A percentile compares a stretch with the other conserved stretches of the same genome.
Evolutionary conservation across 2,329 filamentous ascomycete genomes (phyloP).

Genomic region (Pseudopyricularia cyperi): DNA sequence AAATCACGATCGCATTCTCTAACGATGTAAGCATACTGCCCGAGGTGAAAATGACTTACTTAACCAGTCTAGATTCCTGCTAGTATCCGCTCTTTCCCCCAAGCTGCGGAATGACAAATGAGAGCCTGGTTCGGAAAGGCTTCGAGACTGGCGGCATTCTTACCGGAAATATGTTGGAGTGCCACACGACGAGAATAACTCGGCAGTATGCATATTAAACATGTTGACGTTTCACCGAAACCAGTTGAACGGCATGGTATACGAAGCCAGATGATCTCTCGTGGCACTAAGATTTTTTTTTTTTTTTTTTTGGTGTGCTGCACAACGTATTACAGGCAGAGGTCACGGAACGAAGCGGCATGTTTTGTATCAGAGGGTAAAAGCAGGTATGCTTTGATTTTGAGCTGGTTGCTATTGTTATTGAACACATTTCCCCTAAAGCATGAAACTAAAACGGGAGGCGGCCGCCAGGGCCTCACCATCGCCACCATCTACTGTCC

Average conservation of each 20-base stretch:
- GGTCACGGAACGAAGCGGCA: no score
- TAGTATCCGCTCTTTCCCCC: neutral
- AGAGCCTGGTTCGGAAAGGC: neutral
- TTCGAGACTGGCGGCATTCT: neutral
- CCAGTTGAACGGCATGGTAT: neutral
- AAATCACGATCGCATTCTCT: no score
- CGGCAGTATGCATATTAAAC: neutral
- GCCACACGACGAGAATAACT: neutral
- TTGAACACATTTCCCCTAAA: neutral
- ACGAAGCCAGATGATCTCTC: neutral
- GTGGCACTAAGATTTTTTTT: neutral
- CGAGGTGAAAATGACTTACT: no score
- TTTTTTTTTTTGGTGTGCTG: neutral
- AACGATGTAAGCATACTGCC: no score
- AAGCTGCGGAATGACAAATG: neutral
- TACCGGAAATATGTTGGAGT: neutral
- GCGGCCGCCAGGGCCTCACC: constrained; percentile 17
- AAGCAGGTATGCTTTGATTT: no score
- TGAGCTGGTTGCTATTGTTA: no score
- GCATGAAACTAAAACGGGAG: neutral
- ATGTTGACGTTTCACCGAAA: neutral
- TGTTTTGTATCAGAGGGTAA: no score
- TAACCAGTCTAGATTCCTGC: neutral
- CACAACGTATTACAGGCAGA: neutral
- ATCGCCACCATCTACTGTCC: constrained; percentile 16